Base-by-base conservation (phyloP, 2,329 filamentous ascomycete genomes). In the Botryotinia calthae region DNA sequence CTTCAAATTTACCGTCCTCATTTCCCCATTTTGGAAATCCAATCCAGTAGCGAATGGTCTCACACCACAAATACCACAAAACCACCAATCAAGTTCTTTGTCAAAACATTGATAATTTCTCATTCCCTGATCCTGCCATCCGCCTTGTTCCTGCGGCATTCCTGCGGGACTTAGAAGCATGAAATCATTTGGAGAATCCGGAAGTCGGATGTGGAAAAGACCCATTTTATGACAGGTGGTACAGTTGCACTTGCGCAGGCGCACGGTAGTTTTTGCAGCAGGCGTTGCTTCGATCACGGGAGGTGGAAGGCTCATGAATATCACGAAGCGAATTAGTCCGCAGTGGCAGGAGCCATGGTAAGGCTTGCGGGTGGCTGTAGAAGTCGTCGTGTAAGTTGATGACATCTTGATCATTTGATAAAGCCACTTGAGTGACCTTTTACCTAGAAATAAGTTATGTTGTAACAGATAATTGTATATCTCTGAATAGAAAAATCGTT, bases 281-380 rank as follows among this genome's bases (percentile, higher is more conserved):
- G 74, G 42, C 63, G 70, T 73, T 16, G 73, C 74, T 66, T 76
- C 76, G 67, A 79, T 79, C 74, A 75, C 71, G 18, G 73, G 71
- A 0, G 77, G 77, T 69, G 85, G 85, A 8, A 86, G 80, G 7
- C 81, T 83, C 64, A 86, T 79, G 67, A 82, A 83, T 73, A 82
- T 76, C 63, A 85, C 79, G 76, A 86, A 87, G 72, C 81, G 79
- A 25, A 82, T 82, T 34, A 77, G 72, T 64, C 84, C 84, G 77
- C 85, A 86, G 76, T 86, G 85, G 76, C 85, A 86, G 25, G 84
- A 86, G 54, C 85, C 85, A 5, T 75, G 80, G 71, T 77, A 81
- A 5, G 79, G 75, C 16, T 75, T 75, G 31, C 78, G 78, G 1
- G 72, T 73, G 42, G 72, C 22, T 8, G 31, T 25, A 12, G 69